phyloP scores from a whole-genome alignment of 2,329 filamentous ascomycete genomes.

The Trichothecium sympodiale region DNA sequence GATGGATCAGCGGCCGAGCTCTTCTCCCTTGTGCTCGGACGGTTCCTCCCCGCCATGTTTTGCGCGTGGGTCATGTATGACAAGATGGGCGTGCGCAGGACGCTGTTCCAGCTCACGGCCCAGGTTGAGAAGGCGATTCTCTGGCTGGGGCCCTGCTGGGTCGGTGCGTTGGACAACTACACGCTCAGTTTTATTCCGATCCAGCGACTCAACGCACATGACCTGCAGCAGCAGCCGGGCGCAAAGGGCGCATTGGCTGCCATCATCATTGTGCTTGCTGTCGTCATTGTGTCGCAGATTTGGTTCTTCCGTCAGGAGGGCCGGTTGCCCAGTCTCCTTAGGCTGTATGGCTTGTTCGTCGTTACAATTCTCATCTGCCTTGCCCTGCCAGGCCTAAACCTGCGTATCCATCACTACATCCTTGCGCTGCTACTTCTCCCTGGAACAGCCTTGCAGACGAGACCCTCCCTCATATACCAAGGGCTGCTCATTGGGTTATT shows the following conservation, averaged over 20 bases:
- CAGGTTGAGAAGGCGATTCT: conserved; percentile 84
- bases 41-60: conserved; percentile 79
- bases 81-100: conserved; percentile 65
- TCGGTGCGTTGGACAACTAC: conserved; percentile 87
- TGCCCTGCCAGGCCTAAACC: conserved; percentile 60
- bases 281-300: conserved; percentile 63
- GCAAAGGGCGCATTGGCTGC: conserved; percentile 72
- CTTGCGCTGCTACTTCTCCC: conserved; percentile 77
- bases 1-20: conserved; percentile 56
- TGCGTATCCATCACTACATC: conserved; percentile 94
- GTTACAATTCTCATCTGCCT: conserved; percentile 59
- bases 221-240: conserved; percentile 80
- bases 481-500: conserved; percentile 84
- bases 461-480: conserved; percentile 76
- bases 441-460: conserved; percentile 79
- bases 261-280: conserved; percentile 60
- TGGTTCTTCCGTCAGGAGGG: conserved; percentile 82
- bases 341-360: conserved; percentile 62
- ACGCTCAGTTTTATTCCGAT: conserved; percentile 93
- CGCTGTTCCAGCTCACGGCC: conserved; percentile 61
- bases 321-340: conserved; percentile 65
- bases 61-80: conserved; percentile 79
- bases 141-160: conserved; percentile 84
- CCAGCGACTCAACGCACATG: conserved; percentile 79
- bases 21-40: conserved; percentile 67